These are phyloP conservation scores for Graphiopsis chlorocephala DNA, from an alignment of 2,329 filamentous ascomycete species.

Conservation along the genomic window DNA sequence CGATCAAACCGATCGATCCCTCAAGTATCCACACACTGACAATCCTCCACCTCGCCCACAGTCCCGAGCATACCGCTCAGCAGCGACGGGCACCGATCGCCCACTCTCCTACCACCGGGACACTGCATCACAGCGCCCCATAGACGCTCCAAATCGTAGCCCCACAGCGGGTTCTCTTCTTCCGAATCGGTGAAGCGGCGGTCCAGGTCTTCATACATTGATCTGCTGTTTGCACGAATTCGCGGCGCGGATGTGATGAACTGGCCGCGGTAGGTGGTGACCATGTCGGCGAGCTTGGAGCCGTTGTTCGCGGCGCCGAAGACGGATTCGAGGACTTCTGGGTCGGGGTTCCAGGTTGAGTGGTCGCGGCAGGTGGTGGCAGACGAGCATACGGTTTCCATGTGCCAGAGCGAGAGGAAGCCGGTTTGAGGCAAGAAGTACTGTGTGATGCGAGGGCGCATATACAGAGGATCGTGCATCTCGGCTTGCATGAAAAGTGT, in stretches of 20 bases:
- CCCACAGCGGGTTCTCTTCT: slow-evolving; percentile 36
- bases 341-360: slow-evolving; percentile 39
- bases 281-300: slow-evolving; percentile 23
- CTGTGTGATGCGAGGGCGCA: slow-evolving; percentile 38
- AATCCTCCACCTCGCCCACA: slow-evolving; percentile 20
- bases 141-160: slow-evolving; percentile 39
- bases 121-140: slow-evolving; percentile 39
- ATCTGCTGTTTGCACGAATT: slow-evolving; percentile 38
- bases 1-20: not conserved
- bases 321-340: slow-evolving; percentile 39
- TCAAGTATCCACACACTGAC: slow-evolving; percentile 27
- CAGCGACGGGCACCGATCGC: slow-evolving; percentile 26
- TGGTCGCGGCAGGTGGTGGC: slow-evolving; percentile 42
- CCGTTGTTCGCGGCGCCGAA: slow-evolving; percentile 28
- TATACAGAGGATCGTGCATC: slow-evolving; percentile 40
- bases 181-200: slow-evolving; percentile 26
- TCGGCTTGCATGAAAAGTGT: slow-evolving; percentile 51
- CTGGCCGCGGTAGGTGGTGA: slow-evolving; percentile 48
- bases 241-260: slow-evolving; percentile 47
- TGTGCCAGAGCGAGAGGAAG: slow-evolving; percentile 45
- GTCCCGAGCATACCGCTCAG: slow-evolving; percentile 24
- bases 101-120: slow-evolving; percentile 22
- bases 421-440: slow-evolving; percentile 44
- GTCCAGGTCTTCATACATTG: slow-evolving; percentile 36
- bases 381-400: slow-evolving; percentile 29